phyloP scores from a whole-genome alignment of 768 basidiomycete species.

The Xerocomus brunneocitrinus region DNA sequence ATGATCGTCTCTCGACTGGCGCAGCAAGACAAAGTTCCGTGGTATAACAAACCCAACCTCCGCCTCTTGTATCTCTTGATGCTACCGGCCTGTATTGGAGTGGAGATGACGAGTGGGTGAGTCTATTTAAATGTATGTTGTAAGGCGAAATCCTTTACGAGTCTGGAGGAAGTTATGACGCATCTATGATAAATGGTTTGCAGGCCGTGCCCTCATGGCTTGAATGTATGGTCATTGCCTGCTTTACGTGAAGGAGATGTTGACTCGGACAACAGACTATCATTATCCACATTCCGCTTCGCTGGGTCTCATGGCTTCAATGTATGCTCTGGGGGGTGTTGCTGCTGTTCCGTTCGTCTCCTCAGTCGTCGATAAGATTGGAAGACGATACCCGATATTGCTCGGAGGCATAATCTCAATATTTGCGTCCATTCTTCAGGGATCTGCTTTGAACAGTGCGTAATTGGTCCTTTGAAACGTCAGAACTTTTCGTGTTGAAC shows the following conservation, averaged over 20 bases:
- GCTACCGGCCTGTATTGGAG: constrained; percentile 35
- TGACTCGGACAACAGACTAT: constrained; percentile 25
- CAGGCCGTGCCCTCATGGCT: constrained; percentile 58
- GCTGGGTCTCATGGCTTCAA: constrained; percentile 33
- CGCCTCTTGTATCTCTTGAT: constrained; percentile 50
- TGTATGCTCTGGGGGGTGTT: not conserved
- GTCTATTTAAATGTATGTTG: not conserved
- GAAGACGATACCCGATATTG: not conserved
- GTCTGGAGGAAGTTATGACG: constrained; percentile 13
- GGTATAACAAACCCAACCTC: constrained; percentile 59
- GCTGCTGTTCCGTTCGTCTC: not conserved
- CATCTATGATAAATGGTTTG: constrained; percentile 59
- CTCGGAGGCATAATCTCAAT: not conserved
- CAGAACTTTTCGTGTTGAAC: not conserved
- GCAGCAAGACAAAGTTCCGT: constrained; percentile 46
- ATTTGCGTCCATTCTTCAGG: not conserved
- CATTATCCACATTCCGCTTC: constrained; percentile 47
- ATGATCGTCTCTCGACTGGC: constrained; percentile 11
- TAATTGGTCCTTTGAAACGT: not conserved
- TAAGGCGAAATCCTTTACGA: too few relatives aligned
- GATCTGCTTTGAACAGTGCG: not conserved
- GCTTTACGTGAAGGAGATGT: not conserved
- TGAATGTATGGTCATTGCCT: constrained; percentile 32
- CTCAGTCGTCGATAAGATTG: too few relatives aligned
- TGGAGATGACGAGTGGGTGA: constrained; percentile 9